Conservation (phyloP, 2,329 filamentous ascomycete species). For the Colletotrichum sp. region DNA sequence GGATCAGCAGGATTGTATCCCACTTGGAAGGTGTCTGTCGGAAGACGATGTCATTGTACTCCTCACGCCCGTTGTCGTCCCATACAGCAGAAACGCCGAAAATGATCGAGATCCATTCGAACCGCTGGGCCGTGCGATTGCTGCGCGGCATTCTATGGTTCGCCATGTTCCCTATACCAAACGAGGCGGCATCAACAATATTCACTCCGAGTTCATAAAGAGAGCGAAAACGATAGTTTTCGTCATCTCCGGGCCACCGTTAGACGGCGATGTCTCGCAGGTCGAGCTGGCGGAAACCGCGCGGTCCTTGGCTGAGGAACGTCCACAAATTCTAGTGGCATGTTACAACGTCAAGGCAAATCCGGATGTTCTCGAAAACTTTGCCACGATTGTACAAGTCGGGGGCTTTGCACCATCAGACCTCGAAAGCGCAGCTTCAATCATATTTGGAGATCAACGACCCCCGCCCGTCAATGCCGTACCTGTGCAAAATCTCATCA, state of each 20-base stretch:
- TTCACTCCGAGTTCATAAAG: slow-evolving; percentile 67
- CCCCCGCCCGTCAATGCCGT: not conserved
- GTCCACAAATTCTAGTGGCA: slow-evolving; percentile 56
- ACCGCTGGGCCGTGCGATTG: slow-evolving; percentile 68
- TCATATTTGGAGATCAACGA: slow-evolving; percentile 51
- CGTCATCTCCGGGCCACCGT: slow-evolving; percentile 57
- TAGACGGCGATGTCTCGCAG: slow-evolving; percentile 55
- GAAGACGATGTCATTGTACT: slow-evolving; percentile 64
- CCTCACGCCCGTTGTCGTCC: slow-evolving; percentile 61
- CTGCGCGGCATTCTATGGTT: slow-evolving; percentile 62
- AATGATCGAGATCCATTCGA: slow-evolving; percentile 72
- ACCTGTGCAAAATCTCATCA: slow-evolving; percentile 10
- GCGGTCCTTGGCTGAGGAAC: slow-evolving; percentile 48
- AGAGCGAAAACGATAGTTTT: slow-evolving; percentile 65
- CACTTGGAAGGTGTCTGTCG: slow-evolving; percentile 48
- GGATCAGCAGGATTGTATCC: slow-evolving; percentile 51
- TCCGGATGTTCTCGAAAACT: slow-evolving; percentile 42
- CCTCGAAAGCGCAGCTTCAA: slow-evolving; percentile 53
- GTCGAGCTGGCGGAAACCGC: slow-evolving; percentile 53
- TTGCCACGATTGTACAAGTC: slow-evolving; percentile 58
- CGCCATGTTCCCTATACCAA: slow-evolving; percentile 76
- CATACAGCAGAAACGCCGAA: slow-evolving; percentile 42
- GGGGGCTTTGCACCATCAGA: slow-evolving; percentile 51
- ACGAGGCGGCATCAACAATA: slow-evolving; percentile 64
- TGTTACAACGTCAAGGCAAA: slow-evolving; percentile 49